Evolutionary conservation across 2,329 filamentous ascomycete genomes (phyloP), one percentile per base, ranked within the genome.

Genomic region (Alternaria viburni): DNA sequence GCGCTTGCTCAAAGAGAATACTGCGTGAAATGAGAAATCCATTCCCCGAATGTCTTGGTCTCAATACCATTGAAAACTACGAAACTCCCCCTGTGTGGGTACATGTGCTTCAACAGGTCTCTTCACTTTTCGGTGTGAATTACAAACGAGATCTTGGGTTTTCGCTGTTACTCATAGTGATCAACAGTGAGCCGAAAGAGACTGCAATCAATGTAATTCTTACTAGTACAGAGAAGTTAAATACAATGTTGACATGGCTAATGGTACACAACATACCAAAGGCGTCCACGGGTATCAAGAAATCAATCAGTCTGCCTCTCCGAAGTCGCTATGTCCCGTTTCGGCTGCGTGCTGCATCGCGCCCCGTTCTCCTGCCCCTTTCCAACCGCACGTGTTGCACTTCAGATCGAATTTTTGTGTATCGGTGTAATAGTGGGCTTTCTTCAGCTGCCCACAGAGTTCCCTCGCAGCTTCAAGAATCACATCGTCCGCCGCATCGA

Each of bases 371-470:
- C 92, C 92, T 59, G 88, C 87, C 0, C 91, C 89, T 17, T 89
- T 85, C 85, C 88, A 88, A 3, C 87, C 85, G 74, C 92, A 95
- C 4, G 85, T 83, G 67, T 93, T 93, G 78, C 95, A 98, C 73
- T 86, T 88, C 62, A 97, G 87, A 41, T 87, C 85, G 74, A 97
- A 93, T 1, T 90, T 90, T 21, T 91, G 87, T 0, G 93, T 97
- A 77, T 97, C 93, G 0, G 94, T 97, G 73, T 89, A 97, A 77
- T 98, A 98, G 77, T 96, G 88, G 62, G 86, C 89, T 56, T 88
- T 85, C 68, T 90, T 86, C 43, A 98, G 83, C 64, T 90, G 77
- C 44, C 73, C 79, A 64, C 83, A 86, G n/a, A 86, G 74, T 65
- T 85, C 77, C 49, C 78, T 71, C 0, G 94, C 90, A 62, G 86